Evolutionary conservation across 2,329 filamentous ascomycete genomes (phyloP).

Genomic region (Fusarium secorum): DNA sequence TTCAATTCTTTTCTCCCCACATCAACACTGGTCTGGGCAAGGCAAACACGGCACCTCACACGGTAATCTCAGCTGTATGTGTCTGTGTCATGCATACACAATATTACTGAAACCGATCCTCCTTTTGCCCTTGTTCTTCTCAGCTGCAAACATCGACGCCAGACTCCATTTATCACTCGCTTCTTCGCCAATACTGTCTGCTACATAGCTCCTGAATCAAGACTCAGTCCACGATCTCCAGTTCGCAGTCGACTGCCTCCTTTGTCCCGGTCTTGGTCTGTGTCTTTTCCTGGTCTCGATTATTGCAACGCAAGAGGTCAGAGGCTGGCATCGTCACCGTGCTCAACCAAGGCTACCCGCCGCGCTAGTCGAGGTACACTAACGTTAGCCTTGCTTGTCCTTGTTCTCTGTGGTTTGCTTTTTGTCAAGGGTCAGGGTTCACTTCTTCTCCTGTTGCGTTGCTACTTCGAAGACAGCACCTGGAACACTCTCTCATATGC

Average conservation of each 20-base stretch:
- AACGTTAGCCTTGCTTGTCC: constrained; percentile 33
- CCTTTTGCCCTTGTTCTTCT: constrained; percentile 9
- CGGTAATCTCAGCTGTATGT: constrained; percentile 37
- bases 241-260: constrained; percentile 10
- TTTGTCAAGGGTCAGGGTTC: constrained; percentile 41
- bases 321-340: constrained; percentile 39
- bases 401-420: constrained; percentile 39
- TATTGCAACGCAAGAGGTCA: constrained; percentile 30
- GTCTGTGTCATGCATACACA: constrained; percentile 34
- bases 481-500: constrained; percentile 29
- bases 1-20: constrained; percentile 32
- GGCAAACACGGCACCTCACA: constrained; percentile 25
- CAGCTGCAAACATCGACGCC: constrained; percentile 28
- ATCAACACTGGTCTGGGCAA: constrained; percentile 18
- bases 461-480: constrained; percentile 34
- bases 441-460: constrained; percentile 38
- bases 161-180: constrained; percentile 6
- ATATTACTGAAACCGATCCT: constrained; percentile 19
- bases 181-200: constrained; percentile 18
- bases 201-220: constrained; percentile 2
- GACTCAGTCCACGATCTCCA: constrained; percentile 22
- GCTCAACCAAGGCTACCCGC: constrained; percentile 29
- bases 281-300: constrained; percentile 24
- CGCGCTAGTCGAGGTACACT: constrained; percentile 36
- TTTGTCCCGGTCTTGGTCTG: constrained; percentile 36